Base-by-base conservation (phyloP, 2,329 filamentous ascomycete genomes). In the Trichophyton simii region DNA sequence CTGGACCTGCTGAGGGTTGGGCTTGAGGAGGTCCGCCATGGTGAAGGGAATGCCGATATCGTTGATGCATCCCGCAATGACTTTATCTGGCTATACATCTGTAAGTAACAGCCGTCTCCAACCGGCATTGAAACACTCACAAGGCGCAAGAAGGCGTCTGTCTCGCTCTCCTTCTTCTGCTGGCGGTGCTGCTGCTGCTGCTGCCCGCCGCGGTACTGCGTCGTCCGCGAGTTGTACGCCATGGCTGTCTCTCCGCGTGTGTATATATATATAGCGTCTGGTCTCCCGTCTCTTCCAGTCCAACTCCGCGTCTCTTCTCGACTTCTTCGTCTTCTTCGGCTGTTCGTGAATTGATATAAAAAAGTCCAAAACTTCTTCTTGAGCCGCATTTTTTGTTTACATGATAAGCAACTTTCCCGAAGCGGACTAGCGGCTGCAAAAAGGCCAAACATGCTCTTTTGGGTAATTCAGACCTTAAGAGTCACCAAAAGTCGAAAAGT, bases 41-140 rank as follows among this genome's bases (percentile, higher is more conserved):
- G 84, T 88, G 74, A 97, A 96, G 31, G 84, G 86, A 69, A 97
- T 91, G 63, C 92, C 92, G 69, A 97, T 96, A 73, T 97, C 94
- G 70, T 87, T 94, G 77, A 99, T 96, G 75, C 94, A 99, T 72
- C 89, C 91, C 67, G 92, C 92, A 64, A 99, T 96, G 74, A 99
- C 94, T 65, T 79, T 76, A 66, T 86, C 83, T 57, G 82, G 79
- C 83, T 86, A 60, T 34, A 31, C 48, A 59, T 34, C 42, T 13
- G 34, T 38, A 13, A 38, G 34, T 13, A 38, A 13, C 9, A 2
- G 34, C 34, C 6, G 8, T 31, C 28, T 7, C 1, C 6, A 31
- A 13, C 11, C 34, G 11, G 15, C 41, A 44, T 44, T 18, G 15
- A n/a, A n/a, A 13, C 59, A 67, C 75, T 70, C 65, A 82, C 80